Conservation (phyloP, 305 asterid genomes). For the Andrographis paniculata region DNA sequence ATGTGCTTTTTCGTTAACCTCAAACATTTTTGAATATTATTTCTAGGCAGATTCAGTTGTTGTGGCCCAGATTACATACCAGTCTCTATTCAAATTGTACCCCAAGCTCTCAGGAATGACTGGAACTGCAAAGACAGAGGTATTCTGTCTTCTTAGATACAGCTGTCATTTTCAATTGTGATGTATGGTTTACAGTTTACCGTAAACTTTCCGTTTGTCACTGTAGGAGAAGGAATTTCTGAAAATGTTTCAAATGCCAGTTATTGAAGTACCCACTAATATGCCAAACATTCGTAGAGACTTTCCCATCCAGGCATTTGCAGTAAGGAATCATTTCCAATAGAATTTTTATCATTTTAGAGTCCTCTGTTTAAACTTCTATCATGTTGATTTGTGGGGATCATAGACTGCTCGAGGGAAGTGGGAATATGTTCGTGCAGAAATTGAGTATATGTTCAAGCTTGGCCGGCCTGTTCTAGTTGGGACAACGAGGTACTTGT, state of each 20-base stretch:
- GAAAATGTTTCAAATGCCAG: slow-evolving; percentile 91
- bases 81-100: slow-evolving; percentile 87
- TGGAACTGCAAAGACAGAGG: slow-evolving; percentile 99
- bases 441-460: slow-evolving; percentile 79
- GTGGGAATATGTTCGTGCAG: slow-evolving; percentile 83
- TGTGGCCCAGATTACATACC: slow-evolving; percentile 98
- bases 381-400: slow-evolving; percentile 20
- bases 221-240: slow-evolving; percentile 90
- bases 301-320: slow-evolving; percentile 91
- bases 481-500: slow-evolving; percentile 88
- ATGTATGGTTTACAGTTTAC: neutral
- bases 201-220: neutral
- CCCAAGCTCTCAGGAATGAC: slow-evolving; percentile 99
- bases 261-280: slow-evolving; percentile 94
- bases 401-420: slow-evolving; percentile 90
- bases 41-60: slow-evolving; percentile 93
- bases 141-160: slow-evolving; percentile 10
- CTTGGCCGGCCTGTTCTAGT: slow-evolving; percentile 93
- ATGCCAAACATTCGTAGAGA: slow-evolving; percentile 82
- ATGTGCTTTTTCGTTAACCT: slow-evolving; percentile 7
- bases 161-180: neutral
- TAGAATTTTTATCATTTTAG: slow-evolving; percentile 14
- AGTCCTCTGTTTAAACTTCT: slow-evolving; percentile 20
- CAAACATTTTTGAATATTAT: slow-evolving; percentile 15
- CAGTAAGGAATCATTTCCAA: slow-evolving; percentile 42